Evolutionary conservation across 768 basidiomycete species (phyloP).

Genomic region (Tylopilus subfusipes): DNA sequence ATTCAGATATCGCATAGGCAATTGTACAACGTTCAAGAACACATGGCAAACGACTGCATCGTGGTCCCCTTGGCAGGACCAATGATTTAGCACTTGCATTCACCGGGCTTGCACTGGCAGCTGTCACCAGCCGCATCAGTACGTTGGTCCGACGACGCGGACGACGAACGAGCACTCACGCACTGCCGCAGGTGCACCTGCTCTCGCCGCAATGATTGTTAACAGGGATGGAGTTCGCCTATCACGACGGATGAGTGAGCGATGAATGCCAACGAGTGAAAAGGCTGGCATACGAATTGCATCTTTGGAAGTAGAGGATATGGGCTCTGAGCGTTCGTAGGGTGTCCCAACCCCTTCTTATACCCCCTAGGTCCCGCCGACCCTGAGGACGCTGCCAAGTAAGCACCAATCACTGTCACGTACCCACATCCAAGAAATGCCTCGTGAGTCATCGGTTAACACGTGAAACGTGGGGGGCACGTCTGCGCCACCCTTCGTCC

Average conservation of each 20-base stretch:
- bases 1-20: neutral
- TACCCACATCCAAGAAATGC: neutral
- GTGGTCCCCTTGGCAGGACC: too few relatives aligned
- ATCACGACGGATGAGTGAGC: neutral
- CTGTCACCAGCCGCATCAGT: conserved; percentile 1
- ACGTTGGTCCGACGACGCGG: neutral
- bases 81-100: neutral
- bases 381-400: neutral
- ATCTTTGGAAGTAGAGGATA: conserved; percentile 1
- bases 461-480: too few relatives aligned
- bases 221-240: conserved; percentile 13
- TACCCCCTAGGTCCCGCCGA: neutral
- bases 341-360: neutral
- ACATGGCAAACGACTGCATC: neutral
- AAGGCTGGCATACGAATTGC: conserved; percentile 13
- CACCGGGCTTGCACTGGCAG: conserved; percentile 11
- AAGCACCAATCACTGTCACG: too few relatives aligned
- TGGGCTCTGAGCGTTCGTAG: neutral
- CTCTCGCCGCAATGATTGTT: conserved; percentile 11
- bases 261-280: neutral
- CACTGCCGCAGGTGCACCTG: conserved; percentile 8
- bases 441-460: neutral
- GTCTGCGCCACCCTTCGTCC: too few relatives aligned
- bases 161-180: neutral
- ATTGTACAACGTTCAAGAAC: neutral